These are phyloP conservation scores for Euphrasia confusa DNA, from an alignment of 257 asterid species.

Conservation along the genomic window DNA sequence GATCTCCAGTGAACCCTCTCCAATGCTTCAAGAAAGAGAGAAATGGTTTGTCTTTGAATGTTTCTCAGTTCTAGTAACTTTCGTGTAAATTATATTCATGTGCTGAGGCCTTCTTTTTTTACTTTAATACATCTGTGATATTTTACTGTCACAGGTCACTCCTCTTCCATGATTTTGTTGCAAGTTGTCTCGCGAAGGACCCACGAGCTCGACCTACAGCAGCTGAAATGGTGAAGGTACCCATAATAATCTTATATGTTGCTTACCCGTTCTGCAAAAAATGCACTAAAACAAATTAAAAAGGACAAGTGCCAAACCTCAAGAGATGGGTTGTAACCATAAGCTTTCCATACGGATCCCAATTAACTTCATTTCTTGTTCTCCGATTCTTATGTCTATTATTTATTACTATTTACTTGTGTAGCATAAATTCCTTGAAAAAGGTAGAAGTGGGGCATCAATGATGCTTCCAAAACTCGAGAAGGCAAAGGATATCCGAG, in stretches of 20 bases:
- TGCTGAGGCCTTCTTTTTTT: not conserved
- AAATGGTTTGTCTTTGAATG: constrained; percentile 66
- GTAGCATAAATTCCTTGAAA: constrained; percentile 97
- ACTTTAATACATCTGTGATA: constrained; percentile 14
- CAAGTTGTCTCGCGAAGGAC: constrained; percentile 93
- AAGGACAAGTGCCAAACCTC: not conserved
- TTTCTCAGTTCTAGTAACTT: constrained; percentile 21
- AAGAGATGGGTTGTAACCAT: constrained; percentile 1
- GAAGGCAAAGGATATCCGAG: constrained; percentile 76
- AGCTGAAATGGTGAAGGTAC: constrained; percentile 90
- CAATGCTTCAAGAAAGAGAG: constrained; percentile 98
- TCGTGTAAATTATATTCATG: constrained; percentile 8
- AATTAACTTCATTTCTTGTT: constrained; percentile 18
- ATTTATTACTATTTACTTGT: constrained; percentile 23
- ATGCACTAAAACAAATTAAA: not conserved
- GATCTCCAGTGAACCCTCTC: constrained; percentile 98
- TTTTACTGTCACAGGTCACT: constrained; percentile 69
- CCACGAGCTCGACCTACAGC: constrained; percentile 95
- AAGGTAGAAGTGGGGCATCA: constrained; percentile 83
- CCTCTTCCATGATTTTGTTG: constrained; percentile 91
- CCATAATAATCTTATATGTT: constrained; percentile 18
- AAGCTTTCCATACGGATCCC: constrained; percentile 14
- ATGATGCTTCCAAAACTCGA: constrained; percentile 85
- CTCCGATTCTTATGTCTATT: constrained; percentile 26
- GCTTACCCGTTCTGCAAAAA: constrained; percentile 16